phyloP scores from a whole-genome alignment of 2,329 filamentous ascomycete species.

The Cercospora zeae-maydis region DNA sequence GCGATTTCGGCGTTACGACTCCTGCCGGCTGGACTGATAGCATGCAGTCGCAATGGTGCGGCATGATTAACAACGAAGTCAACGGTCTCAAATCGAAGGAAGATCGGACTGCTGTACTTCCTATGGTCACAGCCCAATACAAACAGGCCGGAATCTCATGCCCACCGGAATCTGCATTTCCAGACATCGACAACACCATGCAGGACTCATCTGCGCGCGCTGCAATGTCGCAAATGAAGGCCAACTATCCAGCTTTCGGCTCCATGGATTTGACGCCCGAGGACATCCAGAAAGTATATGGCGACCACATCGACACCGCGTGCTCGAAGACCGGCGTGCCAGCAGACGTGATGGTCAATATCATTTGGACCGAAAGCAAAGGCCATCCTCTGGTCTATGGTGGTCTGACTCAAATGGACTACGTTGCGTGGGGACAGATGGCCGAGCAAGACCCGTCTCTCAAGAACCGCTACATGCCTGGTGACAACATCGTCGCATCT shows the following conservation, averaged over 20 bases:
- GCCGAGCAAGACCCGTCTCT: constrained; percentile 1
- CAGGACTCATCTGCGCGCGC: constrained; percentile 13
- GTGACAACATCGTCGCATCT: constrained; percentile 13
- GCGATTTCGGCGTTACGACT: constrained; percentile 3
- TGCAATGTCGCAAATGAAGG: constrained; percentile 15
- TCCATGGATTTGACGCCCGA: constrained; percentile 20
- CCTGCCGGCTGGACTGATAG: constrained; percentile 8
- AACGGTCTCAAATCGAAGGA: constrained; percentile 4
- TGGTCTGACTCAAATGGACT: constrained; percentile 12
- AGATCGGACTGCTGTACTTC: background rate
- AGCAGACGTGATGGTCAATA: constrained; percentile 12
- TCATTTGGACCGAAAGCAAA: constrained; percentile 21
- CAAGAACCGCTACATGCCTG: constrained; percentile 16
- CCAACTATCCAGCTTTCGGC: constrained; percentile 15
- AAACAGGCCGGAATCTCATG: constrained; percentile 13
- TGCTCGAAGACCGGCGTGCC: constrained; percentile 14
- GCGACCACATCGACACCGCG: constrained; percentile 12
- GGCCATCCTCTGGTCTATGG: constrained; percentile 18
- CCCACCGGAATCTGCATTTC: constrained; percentile 7
- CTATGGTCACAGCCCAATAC: constrained; percentile 7
- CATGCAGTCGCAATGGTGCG: constrained; percentile 15
- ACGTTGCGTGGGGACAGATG: constrained; percentile 17
- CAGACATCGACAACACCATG: constrained; percentile 13
- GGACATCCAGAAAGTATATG: constrained; percentile 18
- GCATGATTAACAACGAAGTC: constrained; percentile 18